These are phyloP conservation scores for Alternaria conjuncta DNA, from an alignment of 2,329 filamentous ascomycete species.

Conservation along the genomic window DNA sequence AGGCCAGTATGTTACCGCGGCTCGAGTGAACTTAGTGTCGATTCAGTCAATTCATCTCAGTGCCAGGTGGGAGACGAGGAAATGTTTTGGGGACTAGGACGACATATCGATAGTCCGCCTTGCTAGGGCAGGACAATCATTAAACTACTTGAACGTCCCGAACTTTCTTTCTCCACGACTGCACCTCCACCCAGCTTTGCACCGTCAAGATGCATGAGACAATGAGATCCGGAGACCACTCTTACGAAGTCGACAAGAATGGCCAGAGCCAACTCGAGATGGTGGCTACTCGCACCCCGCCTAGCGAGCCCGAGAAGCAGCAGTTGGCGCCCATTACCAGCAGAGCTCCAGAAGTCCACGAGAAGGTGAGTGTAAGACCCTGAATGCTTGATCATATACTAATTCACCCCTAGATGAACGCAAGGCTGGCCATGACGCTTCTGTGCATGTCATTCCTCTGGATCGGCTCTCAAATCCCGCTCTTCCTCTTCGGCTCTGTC, in stretches of 20 bases:
- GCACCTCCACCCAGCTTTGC: neutral
- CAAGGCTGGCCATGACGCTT: slow-evolving; percentile 61
- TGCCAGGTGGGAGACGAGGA: neutral
- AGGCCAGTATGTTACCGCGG: slow-evolving; percentile 15
- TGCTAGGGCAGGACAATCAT: slow-evolving; percentile 1
- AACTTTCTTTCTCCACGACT: neutral
- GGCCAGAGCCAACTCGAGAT: slow-evolving; percentile 23
- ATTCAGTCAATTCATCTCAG: neutral
- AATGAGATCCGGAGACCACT: neutral
- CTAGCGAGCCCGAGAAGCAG: slow-evolving; percentile 29
- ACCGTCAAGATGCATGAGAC: slow-evolving; percentile 16
- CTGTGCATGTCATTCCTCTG: slow-evolving; percentile 66
- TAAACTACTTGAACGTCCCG: slow-evolving; percentile 9
- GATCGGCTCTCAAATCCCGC: slow-evolving; percentile 66
- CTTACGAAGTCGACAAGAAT: slow-evolving; percentile 18
- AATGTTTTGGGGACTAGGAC: neutral
- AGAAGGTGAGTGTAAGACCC: slow-evolving; percentile 21
- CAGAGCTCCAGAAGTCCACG: slow-evolving; percentile 29
- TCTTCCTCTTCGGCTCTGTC: slow-evolving; percentile 55
- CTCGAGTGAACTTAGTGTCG: slow-evolving; percentile 5
- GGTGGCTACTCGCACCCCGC: slow-evolving; percentile 17
- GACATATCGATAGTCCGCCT: neutral
- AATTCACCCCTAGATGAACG: slow-evolving; percentile 23
- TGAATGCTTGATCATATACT: neutral
- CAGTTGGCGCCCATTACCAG: slow-evolving; percentile 16